A percentile compares a stretch with the other conserved stretches of the same genome.
Evolutionary conservation across 83 land plant genomes (phyloP).

Genomic region (Thuja plicata): DNA sequence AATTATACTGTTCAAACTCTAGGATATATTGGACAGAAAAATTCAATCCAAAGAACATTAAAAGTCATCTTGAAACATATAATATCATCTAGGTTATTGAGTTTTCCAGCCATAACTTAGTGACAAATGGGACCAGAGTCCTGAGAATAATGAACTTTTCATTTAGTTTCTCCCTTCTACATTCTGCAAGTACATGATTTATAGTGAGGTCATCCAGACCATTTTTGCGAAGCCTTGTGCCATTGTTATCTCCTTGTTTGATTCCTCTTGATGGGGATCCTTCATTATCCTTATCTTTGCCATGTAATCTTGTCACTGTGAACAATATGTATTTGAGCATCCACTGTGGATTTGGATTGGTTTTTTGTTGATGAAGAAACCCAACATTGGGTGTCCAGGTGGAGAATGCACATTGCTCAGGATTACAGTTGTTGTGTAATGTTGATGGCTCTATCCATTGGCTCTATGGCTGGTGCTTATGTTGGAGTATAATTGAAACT

Average conservation of each 20-base stretch:
- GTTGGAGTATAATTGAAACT: slow-evolving; percentile 43
- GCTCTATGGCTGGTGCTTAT: slow-evolving; percentile 25
- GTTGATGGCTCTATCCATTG: slow-evolving; percentile 22
- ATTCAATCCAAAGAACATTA: too few species aligned
- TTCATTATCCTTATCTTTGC: slow-evolving; percentile 31
- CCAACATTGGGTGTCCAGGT: slow-evolving; percentile 30
- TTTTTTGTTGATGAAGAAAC: slow-evolving; percentile 3
- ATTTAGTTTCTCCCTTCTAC: slow-evolving; percentile 81
- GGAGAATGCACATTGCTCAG: slow-evolving; percentile 39
- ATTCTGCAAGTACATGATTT: slow-evolving; percentile 82
- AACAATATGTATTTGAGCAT: slow-evolving; percentile 50
- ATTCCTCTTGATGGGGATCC: slow-evolving; percentile 30
- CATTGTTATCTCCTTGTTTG: slow-evolving; percentile 18
- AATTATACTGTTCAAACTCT: too few species aligned
- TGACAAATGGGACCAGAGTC: slow-evolving; percentile 83
- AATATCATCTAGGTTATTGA: neutral
- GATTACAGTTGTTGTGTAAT: neutral
- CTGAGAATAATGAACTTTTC: slow-evolving; percentile 86
- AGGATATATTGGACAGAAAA: too few species aligned
- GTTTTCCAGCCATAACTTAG: slow-evolving; percentile 36
- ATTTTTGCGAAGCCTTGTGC: slow-evolving; percentile 29
- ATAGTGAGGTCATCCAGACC: slow-evolving; percentile 69
- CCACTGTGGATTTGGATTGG: slow-evolving; percentile 40
- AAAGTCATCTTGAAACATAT: too few species aligned
- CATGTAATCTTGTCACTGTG: slow-evolving; percentile 40